Evolutionary conservation across 768 basidiomycete genomes (phyloP).

Genomic region (Cystobasidium onofrii): DNA sequence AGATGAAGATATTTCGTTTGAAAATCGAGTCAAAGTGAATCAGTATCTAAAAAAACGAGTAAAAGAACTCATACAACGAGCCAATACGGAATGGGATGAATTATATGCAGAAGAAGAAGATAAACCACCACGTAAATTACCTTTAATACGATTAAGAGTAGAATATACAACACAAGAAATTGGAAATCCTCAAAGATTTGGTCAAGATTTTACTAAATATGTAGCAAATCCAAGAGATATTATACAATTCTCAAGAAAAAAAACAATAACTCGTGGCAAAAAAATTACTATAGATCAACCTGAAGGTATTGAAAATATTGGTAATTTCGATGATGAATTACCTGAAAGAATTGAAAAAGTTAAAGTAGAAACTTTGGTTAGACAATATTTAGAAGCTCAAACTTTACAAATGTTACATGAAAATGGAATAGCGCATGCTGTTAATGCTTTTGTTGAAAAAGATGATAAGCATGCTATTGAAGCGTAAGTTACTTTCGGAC

Average conservation of each 20-base stretch:
- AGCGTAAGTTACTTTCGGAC: background rate
- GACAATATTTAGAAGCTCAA: slow-evolving; percentile 84
- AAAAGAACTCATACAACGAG: slow-evolving; percentile 66
- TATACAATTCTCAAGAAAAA: slow-evolving; percentile 77
- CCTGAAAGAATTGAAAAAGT: slow-evolving; percentile 58
- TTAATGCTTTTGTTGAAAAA: slow-evolving; percentile 93
- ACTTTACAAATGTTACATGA: slow-evolving; percentile 85
- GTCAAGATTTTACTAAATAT: slow-evolving; percentile 81
- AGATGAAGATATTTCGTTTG: slow-evolving; percentile 64
- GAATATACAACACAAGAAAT: slow-evolving; percentile 52
- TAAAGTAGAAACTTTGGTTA: slow-evolving; percentile 77
- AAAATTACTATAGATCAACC: slow-evolving; percentile 68
- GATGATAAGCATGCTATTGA: slow-evolving; percentile 84
- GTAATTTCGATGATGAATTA: slow-evolving; percentile 53
- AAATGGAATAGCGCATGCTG: slow-evolving; percentile 83
- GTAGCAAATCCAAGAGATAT: slow-evolving; percentile 93
- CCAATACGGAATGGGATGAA: slow-evolving; percentile 69
- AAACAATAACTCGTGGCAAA: slow-evolving; percentile 52
- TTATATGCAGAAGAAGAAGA: slow-evolving; percentile 54
- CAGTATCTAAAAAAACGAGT: slow-evolving; percentile 71
- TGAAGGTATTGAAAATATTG: slow-evolving; percentile 66
- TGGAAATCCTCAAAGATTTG: slow-evolving; percentile 92
- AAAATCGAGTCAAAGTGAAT: slow-evolving; percentile 71
- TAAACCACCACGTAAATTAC: slow-evolving; percentile 61
- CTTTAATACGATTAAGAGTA: slow-evolving; percentile 35